Evolutionary conservation across 1,284 basidiomycete genomes (phyloP).

Genomic region (Leucocoprinus gongylophorus): DNA sequence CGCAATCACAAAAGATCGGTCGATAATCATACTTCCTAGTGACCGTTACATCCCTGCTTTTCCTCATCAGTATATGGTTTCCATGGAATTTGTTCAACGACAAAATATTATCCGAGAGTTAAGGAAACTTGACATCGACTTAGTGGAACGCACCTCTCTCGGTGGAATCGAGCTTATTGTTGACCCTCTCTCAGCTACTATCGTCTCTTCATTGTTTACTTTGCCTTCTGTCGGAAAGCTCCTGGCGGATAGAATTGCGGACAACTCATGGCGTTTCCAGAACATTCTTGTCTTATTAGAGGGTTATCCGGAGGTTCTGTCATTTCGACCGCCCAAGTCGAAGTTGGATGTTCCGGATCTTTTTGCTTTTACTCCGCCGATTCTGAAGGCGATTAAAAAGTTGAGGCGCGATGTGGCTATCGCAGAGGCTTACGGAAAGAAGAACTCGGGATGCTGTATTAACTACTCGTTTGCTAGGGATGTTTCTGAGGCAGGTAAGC

Average conservation of each 20-base stretch:
- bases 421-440: constrained; percentile 47
- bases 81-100: constrained; percentile 60
- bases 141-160: constrained; percentile 56
- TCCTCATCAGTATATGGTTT: constrained; percentile 62
- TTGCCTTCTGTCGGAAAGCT: constrained; percentile 44
- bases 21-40: constrained; percentile 42
- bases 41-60: constrained; percentile 26
- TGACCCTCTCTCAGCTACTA: constrained; percentile 49
- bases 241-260: constrained; percentile 33
- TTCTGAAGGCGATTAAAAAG: constrained; percentile 58
- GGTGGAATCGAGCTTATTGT: constrained; percentile 50
- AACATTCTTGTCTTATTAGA: constrained; percentile 56
- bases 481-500: constrained; percentile 49
- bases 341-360: constrained; percentile 17
- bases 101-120: constrained; percentile 48
- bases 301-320: constrained; percentile 45
- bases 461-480: constrained; percentile 54
- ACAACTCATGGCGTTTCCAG: constrained; percentile 53
- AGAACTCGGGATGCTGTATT: constrained; percentile 31
- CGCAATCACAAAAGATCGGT: constrained; percentile 38
- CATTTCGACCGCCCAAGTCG: constrained; percentile 23
- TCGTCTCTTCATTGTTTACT: constrained; percentile 50
- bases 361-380: constrained; percentile 52
- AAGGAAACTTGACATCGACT: constrained; percentile 37
- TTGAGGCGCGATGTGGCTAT: constrained; percentile 55